phyloP scores from a whole-genome alignment of 2,329 filamentous ascomycete species.

The Cyphellophora europaea region DNA sequence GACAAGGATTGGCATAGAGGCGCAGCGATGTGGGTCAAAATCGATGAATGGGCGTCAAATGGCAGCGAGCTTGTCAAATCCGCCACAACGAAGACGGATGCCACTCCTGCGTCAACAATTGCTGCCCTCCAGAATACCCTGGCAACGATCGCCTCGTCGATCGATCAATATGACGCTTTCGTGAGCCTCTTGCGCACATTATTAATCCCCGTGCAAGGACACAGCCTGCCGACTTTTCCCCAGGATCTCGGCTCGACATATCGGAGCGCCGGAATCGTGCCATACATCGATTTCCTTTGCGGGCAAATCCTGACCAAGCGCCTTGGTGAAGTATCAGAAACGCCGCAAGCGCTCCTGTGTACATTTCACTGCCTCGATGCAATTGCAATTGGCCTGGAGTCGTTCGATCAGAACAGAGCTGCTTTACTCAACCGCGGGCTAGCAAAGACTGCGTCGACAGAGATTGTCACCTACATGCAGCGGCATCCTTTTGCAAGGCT shows the following conservation, averaged over 20 bases:
- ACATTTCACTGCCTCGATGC: slow-evolving; percentile 78
- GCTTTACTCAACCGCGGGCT: slow-evolving; percentile 11
- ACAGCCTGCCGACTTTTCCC: slow-evolving; percentile 68
- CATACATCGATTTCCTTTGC: slow-evolving; percentile 85
- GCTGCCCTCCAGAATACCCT: slow-evolving; percentile 52
- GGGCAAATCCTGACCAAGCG: slow-evolving; percentile 66
- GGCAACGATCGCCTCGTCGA: slow-evolving; percentile 63
- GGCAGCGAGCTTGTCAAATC: slow-evolving; percentile 11
- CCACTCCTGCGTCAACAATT: slow-evolving; percentile 21
- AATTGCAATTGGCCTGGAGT: slow-evolving; percentile 65
- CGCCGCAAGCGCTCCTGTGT: slow-evolving; percentile 62
- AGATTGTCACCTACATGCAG: slow-evolving; percentile 60
- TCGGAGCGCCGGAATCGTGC: slow-evolving; percentile 77
- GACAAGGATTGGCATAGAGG: slow-evolving; percentile 57
- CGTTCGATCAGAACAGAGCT: slow-evolving; percentile 91
- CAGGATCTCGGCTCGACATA: slow-evolving; percentile 71
- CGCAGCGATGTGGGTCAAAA: slow-evolving; percentile 54
- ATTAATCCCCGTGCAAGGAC: slow-evolving; percentile 41
- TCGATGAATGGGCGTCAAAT: slow-evolving; percentile 18
- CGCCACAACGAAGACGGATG: slow-evolving; percentile 3
- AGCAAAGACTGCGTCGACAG: slow-evolving; percentile 7
- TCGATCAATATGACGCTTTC: slow-evolving; percentile 80
- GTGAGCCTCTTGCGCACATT: slow-evolving; percentile 67
- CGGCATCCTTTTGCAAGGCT: slow-evolving; percentile 88
- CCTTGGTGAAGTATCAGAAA: slow-evolving; percentile 54